These are phyloP conservation scores for Pythium utonaiense DNA, from an alignment of 352 stramenopile species.

Conservation along the genomic window DNA sequence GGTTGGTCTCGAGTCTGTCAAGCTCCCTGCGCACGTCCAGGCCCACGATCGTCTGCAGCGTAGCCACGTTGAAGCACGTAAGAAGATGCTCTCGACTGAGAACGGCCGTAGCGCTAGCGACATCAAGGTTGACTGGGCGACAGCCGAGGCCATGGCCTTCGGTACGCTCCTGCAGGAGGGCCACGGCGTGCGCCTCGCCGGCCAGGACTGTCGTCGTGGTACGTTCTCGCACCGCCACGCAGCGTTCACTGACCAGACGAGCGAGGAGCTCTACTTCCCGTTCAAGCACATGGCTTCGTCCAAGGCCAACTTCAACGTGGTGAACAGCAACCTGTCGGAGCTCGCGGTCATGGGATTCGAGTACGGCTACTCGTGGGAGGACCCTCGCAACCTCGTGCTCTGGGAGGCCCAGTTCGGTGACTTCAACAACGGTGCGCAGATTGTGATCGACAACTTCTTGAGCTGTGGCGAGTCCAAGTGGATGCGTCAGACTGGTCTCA, in stretches of 20 bases:
- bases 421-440: conserved; percentile 88
- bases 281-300: conserved; percentile 53
- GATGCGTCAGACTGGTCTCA: conserved; percentile 83
- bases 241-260: conserved; percentile 81
- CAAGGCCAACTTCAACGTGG: conserved; percentile 48
- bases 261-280: conserved; percentile 73
- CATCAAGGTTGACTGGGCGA: conserved; percentile 84
- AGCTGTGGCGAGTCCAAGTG: conserved; percentile 86
- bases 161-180: conserved; percentile 81
- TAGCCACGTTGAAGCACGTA: conserved; percentile 66
- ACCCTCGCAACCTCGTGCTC: conserved; percentile 74
- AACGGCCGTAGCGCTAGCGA: conserved; percentile 15
- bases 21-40: conserved; percentile 47
- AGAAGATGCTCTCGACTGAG: conserved; percentile 63
- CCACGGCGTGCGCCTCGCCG: conserved; percentile 78
- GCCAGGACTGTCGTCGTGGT: conserved; percentile 84
- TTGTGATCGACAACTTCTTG: conserved; percentile 89
- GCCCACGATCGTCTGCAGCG: conserved; percentile 75
- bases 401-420: conserved; percentile 92
- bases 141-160: conserved; percentile 86
- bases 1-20: conserved; percentile 61
- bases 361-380: conserved; percentile 88
- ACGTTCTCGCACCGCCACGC: conserved; percentile 89
- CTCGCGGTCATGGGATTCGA: conserved; percentile 88
- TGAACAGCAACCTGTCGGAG: conserved; percentile 86